These are phyloP conservation scores for Hypoxylon rickii DNA, from an alignment of 495 filamentous ascomycete genomes.

Conservation along the genomic window DNA sequence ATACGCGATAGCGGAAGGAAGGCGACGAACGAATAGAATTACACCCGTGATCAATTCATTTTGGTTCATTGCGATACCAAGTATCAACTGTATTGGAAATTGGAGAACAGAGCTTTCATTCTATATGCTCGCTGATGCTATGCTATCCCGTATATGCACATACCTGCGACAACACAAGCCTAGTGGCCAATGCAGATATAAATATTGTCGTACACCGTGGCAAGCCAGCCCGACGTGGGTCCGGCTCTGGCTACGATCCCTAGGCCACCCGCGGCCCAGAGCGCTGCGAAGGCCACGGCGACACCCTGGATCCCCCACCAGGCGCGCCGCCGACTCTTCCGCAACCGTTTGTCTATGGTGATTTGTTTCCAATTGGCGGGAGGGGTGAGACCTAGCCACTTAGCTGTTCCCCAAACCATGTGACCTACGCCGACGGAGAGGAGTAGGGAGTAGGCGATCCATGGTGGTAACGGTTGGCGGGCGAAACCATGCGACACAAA, in stretches of 20 bases:
- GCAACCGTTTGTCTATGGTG: slow-evolving; percentile 49
- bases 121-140: slow-evolving; percentile 7
- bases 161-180: not conserved
- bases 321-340: slow-evolving; percentile 59
- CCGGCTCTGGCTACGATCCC: slow-evolving; percentile 79
- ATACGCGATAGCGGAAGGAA: too few relatives aligned
- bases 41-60: too few relatives aligned
- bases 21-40: too few relatives aligned
- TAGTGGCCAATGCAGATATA: slow-evolving; percentile 35
- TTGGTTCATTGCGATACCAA: too few relatives aligned
- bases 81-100: too few relatives aligned
- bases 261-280: slow-evolving; percentile 83
- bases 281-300: slow-evolving; percentile 56
- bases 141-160: slow-evolving; percentile 16
- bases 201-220: slow-evolving; percentile 71
- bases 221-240: slow-evolving; percentile 73
- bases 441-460: slow-evolving; percentile 68
- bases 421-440: slow-evolving; percentile 74
- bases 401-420: slow-evolving; percentile 80
- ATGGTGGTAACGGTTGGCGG: slow-evolving; percentile 65
- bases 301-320: slow-evolving; percentile 72
- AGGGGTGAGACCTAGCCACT: slow-evolving; percentile 66
- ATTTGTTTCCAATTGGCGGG: slow-evolving; percentile 47
- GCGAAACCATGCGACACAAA: slow-evolving; percentile 88
- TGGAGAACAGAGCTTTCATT: not conserved